These are phyloP conservation scores for Leptographium wingfieldii DNA, from an alignment of 2,329 filamentous ascomycete species.

Conservation along the genomic window DNA sequence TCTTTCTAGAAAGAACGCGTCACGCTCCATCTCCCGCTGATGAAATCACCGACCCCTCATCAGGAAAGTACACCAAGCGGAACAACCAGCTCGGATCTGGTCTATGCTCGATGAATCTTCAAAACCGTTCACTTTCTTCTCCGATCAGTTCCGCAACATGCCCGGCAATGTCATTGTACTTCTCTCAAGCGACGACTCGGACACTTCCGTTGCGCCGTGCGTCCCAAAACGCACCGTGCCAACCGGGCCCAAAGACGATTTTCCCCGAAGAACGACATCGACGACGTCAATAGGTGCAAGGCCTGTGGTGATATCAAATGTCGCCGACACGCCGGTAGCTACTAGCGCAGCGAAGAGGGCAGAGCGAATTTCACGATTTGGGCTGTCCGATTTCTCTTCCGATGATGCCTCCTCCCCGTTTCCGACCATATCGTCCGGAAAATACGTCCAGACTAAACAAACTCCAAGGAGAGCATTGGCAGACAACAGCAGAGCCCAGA, in stretches of 20 bases:
- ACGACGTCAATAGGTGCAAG: not conserved
- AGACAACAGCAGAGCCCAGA: not conserved
- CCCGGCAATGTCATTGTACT: slow-evolving; percentile 2
- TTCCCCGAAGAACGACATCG: not conserved
- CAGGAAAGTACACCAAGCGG: not conserved
- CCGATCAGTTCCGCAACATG: not conserved
- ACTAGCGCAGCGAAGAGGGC: not conserved
- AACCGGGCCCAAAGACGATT: not conserved
- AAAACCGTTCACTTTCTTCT: not conserved
- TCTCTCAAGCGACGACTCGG: slow-evolving; percentile 7
- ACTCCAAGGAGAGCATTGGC: not conserved
- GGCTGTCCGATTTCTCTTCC: not conserved
- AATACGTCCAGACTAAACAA: not conserved
- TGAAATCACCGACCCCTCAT: not conserved
- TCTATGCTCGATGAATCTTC: too few relatives aligned
- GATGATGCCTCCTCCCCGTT: not conserved
- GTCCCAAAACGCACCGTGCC: not conserved
- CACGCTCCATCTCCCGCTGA: not conserved
- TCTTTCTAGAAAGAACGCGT: not conserved
- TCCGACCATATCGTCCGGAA: not conserved
- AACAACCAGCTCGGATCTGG: too few relatives aligned
- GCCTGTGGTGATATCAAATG: not conserved
- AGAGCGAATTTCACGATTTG: not conserved
- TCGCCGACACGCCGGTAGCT: not conserved
- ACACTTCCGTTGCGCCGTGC: not conserved